Evolutionary conservation across 1,139 yeast genomes (phyloP), one percentile per base, ranked within the genome.

Genomic region (Yamadazyma dendronema): DNA sequence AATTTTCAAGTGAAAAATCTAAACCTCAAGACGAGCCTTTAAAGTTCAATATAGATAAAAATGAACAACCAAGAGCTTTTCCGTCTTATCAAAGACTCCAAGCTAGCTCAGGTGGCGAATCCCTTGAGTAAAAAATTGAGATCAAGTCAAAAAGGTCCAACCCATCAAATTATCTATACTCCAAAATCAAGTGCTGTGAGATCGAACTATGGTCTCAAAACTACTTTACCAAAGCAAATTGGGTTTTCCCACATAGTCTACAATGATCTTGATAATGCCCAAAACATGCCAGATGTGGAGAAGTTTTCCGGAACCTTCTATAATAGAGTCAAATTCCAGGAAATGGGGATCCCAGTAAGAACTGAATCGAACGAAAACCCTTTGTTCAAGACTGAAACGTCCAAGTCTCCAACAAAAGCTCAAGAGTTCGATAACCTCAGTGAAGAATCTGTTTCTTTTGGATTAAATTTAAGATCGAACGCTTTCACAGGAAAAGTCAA

Each of bases 241-340:
- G 76, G 77, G 2, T 53, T 53, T 38, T 61, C 73, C 3, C 69
- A 67, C 42, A 66, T 71, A 28, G 68, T 69, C 7, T 68, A 53
- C 53, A 71, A 71, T 49, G 71, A 71, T 47, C 59, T 71, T 24
- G 77, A 71, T 48, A 71, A 71, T 48, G 50, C 53, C 39, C 61
- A 57, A 41, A 65, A 61, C 42, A 70, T 71, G 72, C 76, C 77
- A 2, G 77, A 71, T 52, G 74, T 71, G 9, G 77, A 71, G 46
- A 69, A 67, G 42, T 63, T 61, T 42, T 57, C 72, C 0, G 74
- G 75, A 3, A 54, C 60, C 28, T 55, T 59, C 44, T 65, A 67
- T 48, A 67, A 61, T 39, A 52, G 74, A 35, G 43, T 64, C 40
- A 67, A 67, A 50, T 71, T 68, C 46, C 74, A 70, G 50, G 77